Conservation (phyloP, 169 alveolate species). For the Eimeria tenella region DNA sequence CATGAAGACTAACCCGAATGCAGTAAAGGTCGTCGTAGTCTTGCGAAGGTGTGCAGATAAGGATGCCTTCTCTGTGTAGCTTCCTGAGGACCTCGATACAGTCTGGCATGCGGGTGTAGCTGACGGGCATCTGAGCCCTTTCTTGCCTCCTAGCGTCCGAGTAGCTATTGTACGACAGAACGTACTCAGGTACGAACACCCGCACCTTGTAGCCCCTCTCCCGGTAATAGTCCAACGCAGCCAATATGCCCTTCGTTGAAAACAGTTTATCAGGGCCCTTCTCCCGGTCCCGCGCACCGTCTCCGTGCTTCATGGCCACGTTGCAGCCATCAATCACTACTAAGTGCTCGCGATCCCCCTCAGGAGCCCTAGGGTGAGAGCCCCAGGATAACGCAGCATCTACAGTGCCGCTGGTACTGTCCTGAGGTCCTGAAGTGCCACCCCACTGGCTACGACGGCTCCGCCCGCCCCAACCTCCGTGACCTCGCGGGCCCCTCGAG, state of each 20-base stretch:
- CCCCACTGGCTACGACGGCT: too few species aligned
- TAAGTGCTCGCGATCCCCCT: constrained; percentile 31
- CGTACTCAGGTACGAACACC: constrained; percentile 80
- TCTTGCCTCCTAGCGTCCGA: constrained; percentile 76
- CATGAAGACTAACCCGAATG: constrained; percentile 44
- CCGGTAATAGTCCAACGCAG: constrained; percentile 38
- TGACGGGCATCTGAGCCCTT: constrained; percentile 17
- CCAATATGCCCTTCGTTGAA: constrained; percentile 50
- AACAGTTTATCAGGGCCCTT: constrained; percentile 13
- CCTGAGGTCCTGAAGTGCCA: too few species aligned
- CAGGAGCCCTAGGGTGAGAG: constrained; percentile 37
- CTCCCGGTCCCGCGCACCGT: background rate
- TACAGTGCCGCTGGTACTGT: background rate
- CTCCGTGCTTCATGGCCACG: constrained; percentile 81
- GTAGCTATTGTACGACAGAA: constrained; percentile 50
- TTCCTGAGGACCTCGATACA: constrained; percentile 22
- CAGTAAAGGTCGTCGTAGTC: constrained; percentile 80
- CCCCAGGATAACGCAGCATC: constrained; percentile 3
- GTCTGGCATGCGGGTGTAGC: constrained; percentile 59
- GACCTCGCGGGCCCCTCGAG: too few species aligned
- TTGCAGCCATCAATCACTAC: constrained; percentile 80
- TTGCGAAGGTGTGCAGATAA: constrained; percentile 76
- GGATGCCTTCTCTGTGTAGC: constrained; percentile 63
- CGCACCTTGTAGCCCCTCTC: constrained; percentile 69
- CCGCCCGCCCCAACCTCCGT: too few species aligned